phyloP scores from a whole-genome alignment of 768 basidiomycete genomes.

The Lanmaoa pseudosensibilis region DNA sequence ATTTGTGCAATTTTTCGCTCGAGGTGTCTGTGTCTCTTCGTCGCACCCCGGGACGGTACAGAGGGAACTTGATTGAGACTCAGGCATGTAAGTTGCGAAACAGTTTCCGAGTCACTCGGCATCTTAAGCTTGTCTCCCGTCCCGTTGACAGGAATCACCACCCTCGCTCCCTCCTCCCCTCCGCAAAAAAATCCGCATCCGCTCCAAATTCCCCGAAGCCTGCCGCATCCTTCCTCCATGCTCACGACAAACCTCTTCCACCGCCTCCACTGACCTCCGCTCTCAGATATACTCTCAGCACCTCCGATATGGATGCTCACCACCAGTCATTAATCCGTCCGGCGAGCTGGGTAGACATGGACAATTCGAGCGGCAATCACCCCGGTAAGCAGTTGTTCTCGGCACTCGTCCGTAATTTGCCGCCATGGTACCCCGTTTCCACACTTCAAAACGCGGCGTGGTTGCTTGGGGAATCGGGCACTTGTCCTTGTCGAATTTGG shows the following conservation, averaged over 20 bases:
- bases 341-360: constrained; percentile 28
- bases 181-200: constrained; percentile 23
- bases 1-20: constrained; percentile 3
- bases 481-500: constrained; percentile 6
- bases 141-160: constrained; percentile 25
- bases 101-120: neutral
- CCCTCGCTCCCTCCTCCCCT: constrained; percentile 25
- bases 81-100: constrained; percentile 25
- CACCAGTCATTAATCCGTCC: constrained; percentile 17
- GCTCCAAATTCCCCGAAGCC: constrained; percentile 28
- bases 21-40: neutral
- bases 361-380: constrained; percentile 3
- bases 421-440: constrained; percentile 18
- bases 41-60: neutral
- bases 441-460: constrained; percentile 6
- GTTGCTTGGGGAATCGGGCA: neutral
- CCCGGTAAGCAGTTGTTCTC: constrained; percentile 23
- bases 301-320: constrained; percentile 29
- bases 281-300: constrained; percentile 22
- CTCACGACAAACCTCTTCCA: constrained; percentile 42
- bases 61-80: neutral
- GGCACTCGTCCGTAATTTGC: constrained; percentile 6
- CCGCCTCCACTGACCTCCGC: constrained; percentile 36
- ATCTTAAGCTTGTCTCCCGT: neutral
- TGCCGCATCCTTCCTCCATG: constrained; percentile 6